A percentile compares a stretch with the other conserved stretches of the same genome.
These are phyloP conservation scores for Termitomyces sp. DNA, from an alignment of 768 basidiomycete genomes.

Conservation along the genomic window DNA sequence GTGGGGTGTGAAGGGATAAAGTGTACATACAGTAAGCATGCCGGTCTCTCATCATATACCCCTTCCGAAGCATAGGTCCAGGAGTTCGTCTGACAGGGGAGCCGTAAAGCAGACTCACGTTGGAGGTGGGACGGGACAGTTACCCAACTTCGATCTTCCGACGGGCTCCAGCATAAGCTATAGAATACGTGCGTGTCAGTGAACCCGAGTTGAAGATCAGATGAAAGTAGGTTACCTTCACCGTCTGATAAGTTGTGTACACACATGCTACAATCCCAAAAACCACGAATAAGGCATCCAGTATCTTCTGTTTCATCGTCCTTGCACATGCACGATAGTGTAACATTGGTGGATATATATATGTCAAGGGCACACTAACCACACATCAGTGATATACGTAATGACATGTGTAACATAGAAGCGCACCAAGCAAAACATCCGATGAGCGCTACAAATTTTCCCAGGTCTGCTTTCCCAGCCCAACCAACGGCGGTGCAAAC, in stretches of 20 bases:
- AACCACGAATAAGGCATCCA: constrained; percentile 68
- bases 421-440: constrained; percentile 92
- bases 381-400: neutral
- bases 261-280: constrained; percentile 74
- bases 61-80: too few relatives aligned
- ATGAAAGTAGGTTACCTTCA: constrained; percentile 41
- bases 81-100: neutral
- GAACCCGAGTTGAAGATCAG: neutral
- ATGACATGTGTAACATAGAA: neutral
- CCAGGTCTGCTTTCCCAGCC: constrained; percentile 85
- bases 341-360: constrained; percentile 90
- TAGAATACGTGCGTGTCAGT: neutral
- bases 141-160: neutral
- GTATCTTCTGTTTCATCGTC: constrained; percentile 59
- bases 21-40: too few relatives aligned
- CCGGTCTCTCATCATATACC: too few relatives aligned
- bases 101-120: neutral
- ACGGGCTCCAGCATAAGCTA: neutral
- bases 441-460: constrained; percentile 95
- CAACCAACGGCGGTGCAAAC: constrained; percentile 78
- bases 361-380: constrained; percentile 84
- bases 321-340: constrained; percentile 82
- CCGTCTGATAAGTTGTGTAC: constrained; percentile 80
- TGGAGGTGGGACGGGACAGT: neutral
- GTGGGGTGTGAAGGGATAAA: too few relatives aligned